Percentiles rank a stretch among this genome's conserved stretches.
Evolutionary conservation across 2,329 filamentous ascomycete species (phyloP).

Genomic region (Phialocephala sp.): DNA sequence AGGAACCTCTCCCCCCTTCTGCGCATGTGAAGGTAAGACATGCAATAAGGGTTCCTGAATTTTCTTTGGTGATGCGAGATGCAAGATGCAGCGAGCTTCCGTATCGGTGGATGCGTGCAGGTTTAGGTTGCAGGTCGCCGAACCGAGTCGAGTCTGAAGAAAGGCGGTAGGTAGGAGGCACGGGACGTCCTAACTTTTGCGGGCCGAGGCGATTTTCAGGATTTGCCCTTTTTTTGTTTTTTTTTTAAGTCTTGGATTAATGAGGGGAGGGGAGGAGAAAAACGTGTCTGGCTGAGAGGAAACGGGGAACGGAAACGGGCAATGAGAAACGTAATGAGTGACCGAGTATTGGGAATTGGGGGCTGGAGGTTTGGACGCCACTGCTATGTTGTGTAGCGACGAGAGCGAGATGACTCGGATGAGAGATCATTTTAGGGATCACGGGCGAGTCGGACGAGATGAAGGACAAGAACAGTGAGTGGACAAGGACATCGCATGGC

Average conservation of each 20-base stretch:
- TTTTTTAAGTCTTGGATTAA: not conserved
- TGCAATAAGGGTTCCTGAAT: not conserved
- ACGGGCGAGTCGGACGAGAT: not conserved
- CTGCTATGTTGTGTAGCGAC: not conserved
- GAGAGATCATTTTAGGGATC: not conserved
- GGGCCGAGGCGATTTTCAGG: not conserved
- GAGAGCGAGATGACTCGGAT: not conserved
- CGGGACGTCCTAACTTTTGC: not conserved
- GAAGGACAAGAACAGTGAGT: not conserved
- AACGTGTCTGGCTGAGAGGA: not conserved
- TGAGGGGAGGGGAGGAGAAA: not conserved
- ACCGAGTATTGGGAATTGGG: not conserved
- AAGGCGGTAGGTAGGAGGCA: not conserved
- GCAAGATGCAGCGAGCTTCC: not conserved
- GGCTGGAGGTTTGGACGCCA: not conserved
- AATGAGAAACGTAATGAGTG: not conserved
- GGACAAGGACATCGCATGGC: conserved; percentile 4
- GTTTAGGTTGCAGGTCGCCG: not conserved
- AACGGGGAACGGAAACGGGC: not conserved
- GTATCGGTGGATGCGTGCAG: not conserved
- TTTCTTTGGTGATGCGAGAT: not conserved
- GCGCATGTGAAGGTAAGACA: not conserved
- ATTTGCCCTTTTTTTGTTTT: not conserved
- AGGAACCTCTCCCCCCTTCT: not conserved
- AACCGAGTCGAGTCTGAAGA: not conserved